Evolutionary conservation across 2,329 filamentous ascomycete genomes (phyloP).

Genomic region (Sporothrix globosa): DNA sequence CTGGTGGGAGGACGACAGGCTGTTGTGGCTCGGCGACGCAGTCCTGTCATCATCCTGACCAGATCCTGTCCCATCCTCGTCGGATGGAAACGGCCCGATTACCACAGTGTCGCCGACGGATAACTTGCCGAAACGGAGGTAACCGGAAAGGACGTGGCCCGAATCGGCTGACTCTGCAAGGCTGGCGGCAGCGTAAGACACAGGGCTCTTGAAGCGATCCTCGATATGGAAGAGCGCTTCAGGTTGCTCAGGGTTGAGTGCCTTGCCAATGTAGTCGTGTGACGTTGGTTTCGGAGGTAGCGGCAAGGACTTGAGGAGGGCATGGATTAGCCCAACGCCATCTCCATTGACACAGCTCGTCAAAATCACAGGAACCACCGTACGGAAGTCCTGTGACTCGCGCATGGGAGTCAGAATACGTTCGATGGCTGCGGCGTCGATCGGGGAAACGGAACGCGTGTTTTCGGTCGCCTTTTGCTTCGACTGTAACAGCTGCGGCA

Average conservation of each 20-base stretch:
- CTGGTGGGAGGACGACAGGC: constrained; percentile 57
- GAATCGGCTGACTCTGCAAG: constrained; percentile 50
- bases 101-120: constrained; percentile 76
- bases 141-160: constrained; percentile 79
- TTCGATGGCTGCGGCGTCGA: constrained; percentile 62
- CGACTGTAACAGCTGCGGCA: constrained; percentile 71
- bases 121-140: constrained; percentile 77
- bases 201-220: constrained; percentile 78
- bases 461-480: constrained; percentile 51
- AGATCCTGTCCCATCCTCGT: constrained; percentile 52
- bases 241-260: constrained; percentile 62
- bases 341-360: constrained; percentile 84
- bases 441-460: constrained; percentile 58
- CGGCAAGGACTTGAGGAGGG: constrained; percentile 75
- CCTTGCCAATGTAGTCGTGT: constrained; percentile 58
- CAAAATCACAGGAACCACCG: constrained; percentile 78
- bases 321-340: constrained; percentile 80
- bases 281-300: constrained; percentile 61
- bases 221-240: constrained; percentile 82
- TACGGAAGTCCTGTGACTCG: constrained; percentile 48
- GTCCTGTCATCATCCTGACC: constrained; percentile 54
- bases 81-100: constrained; percentile 74
- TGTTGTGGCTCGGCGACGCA: constrained; percentile 53
- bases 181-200: constrained; percentile 58
- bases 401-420: constrained; percentile 57